These are phyloP conservation scores for Juglanconis juglandina DNA, from an alignment of 2,329 filamentous ascomycete species.

Conservation along the genomic window DNA sequence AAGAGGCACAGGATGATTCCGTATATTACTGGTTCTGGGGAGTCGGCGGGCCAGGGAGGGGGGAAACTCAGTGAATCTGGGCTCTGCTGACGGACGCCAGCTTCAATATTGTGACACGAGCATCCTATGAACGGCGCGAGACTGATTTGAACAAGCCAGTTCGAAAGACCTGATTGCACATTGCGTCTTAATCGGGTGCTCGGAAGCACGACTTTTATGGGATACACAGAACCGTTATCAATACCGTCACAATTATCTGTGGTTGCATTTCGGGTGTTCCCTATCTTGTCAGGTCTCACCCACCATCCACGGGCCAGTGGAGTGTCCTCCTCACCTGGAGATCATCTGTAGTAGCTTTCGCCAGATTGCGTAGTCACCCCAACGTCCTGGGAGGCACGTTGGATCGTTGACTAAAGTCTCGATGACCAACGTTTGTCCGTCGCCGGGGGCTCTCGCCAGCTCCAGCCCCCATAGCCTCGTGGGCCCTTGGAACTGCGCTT, in stretches of 20 bases:
- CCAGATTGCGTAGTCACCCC: background rate
- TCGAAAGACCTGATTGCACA: background rate
- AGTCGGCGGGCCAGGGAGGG: background rate
- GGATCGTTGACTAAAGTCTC: no score
- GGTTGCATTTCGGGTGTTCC: background rate
- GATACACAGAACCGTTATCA: background rate
- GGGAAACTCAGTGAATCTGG: background rate
- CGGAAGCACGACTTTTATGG: background rate
- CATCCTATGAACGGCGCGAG: background rate
- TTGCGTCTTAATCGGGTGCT: background rate
- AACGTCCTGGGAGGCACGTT: no score
- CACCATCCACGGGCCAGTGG: background rate
- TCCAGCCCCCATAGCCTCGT: background rate
- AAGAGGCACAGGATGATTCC: background rate
- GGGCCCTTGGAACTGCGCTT: background rate
- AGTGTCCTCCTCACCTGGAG: background rate
- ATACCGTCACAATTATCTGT: background rate
- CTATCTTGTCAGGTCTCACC: background rate
- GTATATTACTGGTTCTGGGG: background rate
- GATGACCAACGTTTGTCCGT: no score
- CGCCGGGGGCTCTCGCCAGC: background rate
- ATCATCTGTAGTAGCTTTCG: background rate
- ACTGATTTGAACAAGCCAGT: background rate
- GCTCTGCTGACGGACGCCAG: background rate
- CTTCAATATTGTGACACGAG: background rate